Base-by-base conservation (phyloP, 139 green algal species). In the Nannochloris sp. region DNA sequence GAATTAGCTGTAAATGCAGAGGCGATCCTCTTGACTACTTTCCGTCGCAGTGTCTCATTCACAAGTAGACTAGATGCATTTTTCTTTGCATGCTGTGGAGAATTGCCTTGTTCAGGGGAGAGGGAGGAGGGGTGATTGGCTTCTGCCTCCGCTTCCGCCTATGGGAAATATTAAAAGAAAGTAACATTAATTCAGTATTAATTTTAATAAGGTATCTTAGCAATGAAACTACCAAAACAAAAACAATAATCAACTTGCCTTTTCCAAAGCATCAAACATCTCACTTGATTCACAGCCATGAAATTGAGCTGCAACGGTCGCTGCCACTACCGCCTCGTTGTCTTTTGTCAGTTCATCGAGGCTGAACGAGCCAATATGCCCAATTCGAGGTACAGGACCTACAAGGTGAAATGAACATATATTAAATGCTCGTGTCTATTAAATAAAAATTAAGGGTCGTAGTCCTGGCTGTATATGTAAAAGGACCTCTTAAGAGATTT, bases 261-360 rank as follows among this genome's bases (percentile, higher is more conserved):
- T 60, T 37, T 67, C 66, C 56, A 73, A 38, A 0, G 30, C 66
- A 10, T 73, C 66, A 27, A 73, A 12, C 36, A 73, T 67, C 4
- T 19, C 56, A 2, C 19, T 25, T 10, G 29, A 62, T 58, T 35
- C 19, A 24, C n/a, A 34, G 19, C 6, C 25, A 10, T 29, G 23
- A 6, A 45, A n/a, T 6, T 37, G 7, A 2, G 54, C 23, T 6
- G 9, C 54, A 32, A 35, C 54, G 4, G 54, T 27, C 25, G 23
- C 64, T 6, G 27, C 64, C 3, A 39, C 24, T 14, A 59, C 53
- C 19, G 0, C 25, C 3, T 25, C 31, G 14, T 48, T 42, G 6
- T 33, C 64, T 4, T 45, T 54, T 4, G 47, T 65, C 34, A 71
- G 56, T 23, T 71, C 64, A 5, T 25, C 53, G 4, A 63, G 55